Base-by-base conservation (phyloP, 805 yeast genomes). In the Nakazawaea wickerhamii region DNA sequence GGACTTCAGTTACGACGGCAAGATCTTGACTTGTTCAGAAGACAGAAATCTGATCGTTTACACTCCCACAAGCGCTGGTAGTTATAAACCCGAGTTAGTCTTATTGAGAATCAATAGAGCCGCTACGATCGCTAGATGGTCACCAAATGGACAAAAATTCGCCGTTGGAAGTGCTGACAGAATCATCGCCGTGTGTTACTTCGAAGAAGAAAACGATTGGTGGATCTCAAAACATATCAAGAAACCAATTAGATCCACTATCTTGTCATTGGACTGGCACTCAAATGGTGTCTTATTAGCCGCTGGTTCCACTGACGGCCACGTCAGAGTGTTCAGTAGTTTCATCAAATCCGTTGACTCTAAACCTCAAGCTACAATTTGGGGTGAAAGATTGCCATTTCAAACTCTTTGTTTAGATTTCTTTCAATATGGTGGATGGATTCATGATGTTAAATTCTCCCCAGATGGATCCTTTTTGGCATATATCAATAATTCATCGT, bases 151-250 rank as follows among this genome's bases (percentile, higher is more conserved):
- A n/a, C 68, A 67, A 57, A 93, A 93, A 68, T 93, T 93, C 64
- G 99, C 99, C 1, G 98, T 91, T 37, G 99, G 97, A 1, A 85
- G 96, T 2, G 88, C 96, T 36, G 97, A 96, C 35, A 72, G 98
- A 47, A 84, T 85, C 49, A 82, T 93, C 63, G 96, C 98, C 8
- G 85, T 93, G 38, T 93, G 99, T 68, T 93, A 90, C 67, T 93
- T 84, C 60, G 99, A 93, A 65, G 84, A 73, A 48, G 96, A 89
- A 55, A 93, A 91, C 61, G 96, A 93, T 61, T 93, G 99, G 99
- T 93, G 99, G 99, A 90, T 93, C 40, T 87, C 98, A 11, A 91
- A 91, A 64, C 99, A 91, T 67, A 84, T 93, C 64, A 90, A 90
- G 70, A 88, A 86, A 64, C 96, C 97, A n/a, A 71, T 93, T 54